Base-by-base conservation (phyloP, 1,139 yeast species). In the Magnusiomyces suaveolens region DNA sequence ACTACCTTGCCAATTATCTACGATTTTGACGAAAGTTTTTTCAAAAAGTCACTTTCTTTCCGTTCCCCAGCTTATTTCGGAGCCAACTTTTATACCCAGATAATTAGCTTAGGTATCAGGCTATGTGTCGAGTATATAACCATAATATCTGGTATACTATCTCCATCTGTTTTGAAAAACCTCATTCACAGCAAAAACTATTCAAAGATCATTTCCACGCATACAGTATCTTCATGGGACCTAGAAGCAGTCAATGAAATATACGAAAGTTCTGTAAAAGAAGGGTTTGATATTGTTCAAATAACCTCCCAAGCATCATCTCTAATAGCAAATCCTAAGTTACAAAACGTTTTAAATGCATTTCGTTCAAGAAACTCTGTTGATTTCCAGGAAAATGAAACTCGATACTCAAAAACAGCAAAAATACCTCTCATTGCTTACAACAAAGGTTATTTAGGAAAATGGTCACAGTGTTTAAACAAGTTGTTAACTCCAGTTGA, bases 381-480 rank as follows among this genome's bases (percentile, higher is more conserved):
- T 8, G 6, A 38, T 6, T 18, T 10, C 8, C 18, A 14, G 18
- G 12, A 29, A 6, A 51, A 46, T 60, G 53, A 23, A 44, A 44
- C 44, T 56, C 21, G 49, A 54, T 18, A 39, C 43, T 4, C 21
- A 4, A 8, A 16, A 14, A 39, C 8, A 8, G n/a, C n/a, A 39
- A 50, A 53, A 16, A 50, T 53, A 38, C 55, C 54, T 1, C 46
- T 58, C 14, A 57, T 60, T 33, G 61, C 60, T 6, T 61, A 56
- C 51, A 61, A 61, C 52, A 50, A 54, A 21, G 64, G 64, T 2
- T 59, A 59, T 6, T 46, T 57, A n/a, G 64, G 64, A 23, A 55
- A 56, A 20, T 53, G 56, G 39, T 61, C 64, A 1, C 51, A 58
- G 23, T 52, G 60, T 29, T 50, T 61, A 23, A 60, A 60, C 39